Base-by-base conservation (phyloP, 1,284 basidiomycete genomes). In the Neolentinus lepideus region DNA sequence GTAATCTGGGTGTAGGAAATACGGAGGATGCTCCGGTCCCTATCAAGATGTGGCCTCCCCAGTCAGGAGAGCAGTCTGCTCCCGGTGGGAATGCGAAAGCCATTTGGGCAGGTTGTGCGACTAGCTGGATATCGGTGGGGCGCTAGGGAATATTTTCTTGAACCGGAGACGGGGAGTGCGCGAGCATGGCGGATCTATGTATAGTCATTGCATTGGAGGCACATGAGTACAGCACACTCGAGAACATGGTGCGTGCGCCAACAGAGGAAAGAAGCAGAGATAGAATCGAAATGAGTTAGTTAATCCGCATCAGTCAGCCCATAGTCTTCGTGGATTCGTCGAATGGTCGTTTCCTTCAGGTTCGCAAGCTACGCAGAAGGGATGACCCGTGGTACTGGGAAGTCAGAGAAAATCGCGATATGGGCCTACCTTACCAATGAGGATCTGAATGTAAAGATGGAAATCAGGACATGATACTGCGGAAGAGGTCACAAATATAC, bases 1-100 rank as follows among this genome's bases (percentile, higher is more conserved):
- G 94, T 11, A 97, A 95, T 68, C 75, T 96, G 14, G 92, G 89
- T 0, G 64, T 82, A 25, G 86, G 84, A 0, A 73, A 78, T 53
- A 79, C 78, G 2, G 69, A 75, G 3, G 84, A 90, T 61, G 68
- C 77, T 10, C 65, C 71, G 36, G 43, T 69, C 21, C 83, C 84
- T 12, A 61, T 69, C 2, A 75, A 72, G 54, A 63, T 88, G n/a
- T 88, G 83, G 81, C 78, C 78, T 0, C 58, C 60, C 16, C 22
- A 53, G 1, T 54, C 56, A 4, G 57, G 38, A 25, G 53, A 46
- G 14, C 24, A 24, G 19, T 25, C 43, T 45, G 43, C 43, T 45
- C 8, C 58, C 61, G 25, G 54, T 51, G 61, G 55, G 59, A 55
- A 71, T 10, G 58, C 72, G 16, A 69, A 67, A 16, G 12, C 38